phyloP scores from a whole-genome alignment of 805 yeast genomes.

The Cyberlindnera petersonii region DNA sequence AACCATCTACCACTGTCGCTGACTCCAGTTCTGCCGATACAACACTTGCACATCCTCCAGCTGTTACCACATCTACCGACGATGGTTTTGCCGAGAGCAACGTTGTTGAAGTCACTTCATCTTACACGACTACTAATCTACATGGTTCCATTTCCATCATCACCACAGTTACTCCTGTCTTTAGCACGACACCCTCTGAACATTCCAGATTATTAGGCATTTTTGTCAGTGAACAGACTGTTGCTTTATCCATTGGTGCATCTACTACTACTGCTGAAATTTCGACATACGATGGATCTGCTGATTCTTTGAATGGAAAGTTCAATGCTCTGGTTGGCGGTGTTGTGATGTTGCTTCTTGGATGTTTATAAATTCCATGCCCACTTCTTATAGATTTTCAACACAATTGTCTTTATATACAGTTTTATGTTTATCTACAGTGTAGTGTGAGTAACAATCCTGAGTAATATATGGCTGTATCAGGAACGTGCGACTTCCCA shows the following conservation, averaged over 20 bases:
- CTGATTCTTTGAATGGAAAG: conserved; percentile 1
- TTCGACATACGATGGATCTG: conserved; percentile 11
- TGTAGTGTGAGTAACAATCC: too few relatives aligned
- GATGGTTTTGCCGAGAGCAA: not conserved
- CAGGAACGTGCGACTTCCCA: conserved; percentile 52
- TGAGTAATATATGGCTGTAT: too few relatives aligned
- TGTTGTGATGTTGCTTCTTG: not conserved
- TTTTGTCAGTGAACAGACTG: too few relatives aligned
- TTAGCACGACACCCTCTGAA: too few relatives aligned
- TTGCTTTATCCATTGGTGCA: not conserved
- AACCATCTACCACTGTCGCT: not conserved
- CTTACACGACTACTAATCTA: conserved; percentile 7
- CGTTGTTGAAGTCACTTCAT: conserved; percentile 16
- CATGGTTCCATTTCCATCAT: not conserved
- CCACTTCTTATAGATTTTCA: too few relatives aligned
- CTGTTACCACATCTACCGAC: not conserved
- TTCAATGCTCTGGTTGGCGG: not conserved
- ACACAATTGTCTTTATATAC: too few relatives aligned
- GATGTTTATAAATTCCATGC: not conserved
- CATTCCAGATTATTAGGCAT: too few relatives aligned
- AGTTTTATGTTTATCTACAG: too few relatives aligned
- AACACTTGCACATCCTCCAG: too few relatives aligned
- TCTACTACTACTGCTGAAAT: conserved; percentile 3
- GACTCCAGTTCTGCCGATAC: too few relatives aligned
- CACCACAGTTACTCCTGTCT: not conserved